These are phyloP conservation scores for Tricholomella constricta DNA, from an alignment of 768 basidiomycete genomes.

Conservation along the genomic window DNA sequence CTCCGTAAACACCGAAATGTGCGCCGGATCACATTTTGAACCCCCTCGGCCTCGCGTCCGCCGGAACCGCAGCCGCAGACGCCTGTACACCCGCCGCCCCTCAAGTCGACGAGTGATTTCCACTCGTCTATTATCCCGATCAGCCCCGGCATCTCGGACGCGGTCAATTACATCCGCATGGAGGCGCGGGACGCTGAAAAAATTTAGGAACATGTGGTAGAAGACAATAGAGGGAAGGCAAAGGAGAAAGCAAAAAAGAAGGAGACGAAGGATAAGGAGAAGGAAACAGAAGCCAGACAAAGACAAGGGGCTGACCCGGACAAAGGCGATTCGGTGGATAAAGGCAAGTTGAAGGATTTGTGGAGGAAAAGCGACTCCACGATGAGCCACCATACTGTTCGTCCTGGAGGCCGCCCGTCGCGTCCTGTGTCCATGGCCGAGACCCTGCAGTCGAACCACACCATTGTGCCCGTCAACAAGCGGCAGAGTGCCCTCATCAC, in stretches of 20 bases:
- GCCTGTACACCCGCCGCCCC: no score
- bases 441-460: conserved; percentile 72
- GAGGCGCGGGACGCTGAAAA: conserved; percentile 30
- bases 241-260: conserved; percentile 20
- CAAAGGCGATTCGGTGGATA: conserved; percentile 18
- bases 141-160: conserved; percentile 58
- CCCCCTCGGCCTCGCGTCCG: no score
- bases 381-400: conserved; percentile 73
- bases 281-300: conserved; percentile 4
- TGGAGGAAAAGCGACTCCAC: conserved; percentile 86
- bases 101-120: conserved; percentile 30
- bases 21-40: conserved; percentile 3
- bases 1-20: conserved; percentile 5
- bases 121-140: conserved; percentile 54
- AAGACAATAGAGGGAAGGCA: conserved; percentile 16
- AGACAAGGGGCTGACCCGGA: not conserved
- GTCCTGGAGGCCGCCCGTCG: conserved; percentile 58
- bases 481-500: conserved; percentile 68
- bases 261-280: conserved; percentile 7
- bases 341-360: conserved; percentile 58
- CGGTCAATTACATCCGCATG: conserved; percentile 54
- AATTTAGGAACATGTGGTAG: conserved; percentile 19
- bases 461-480: conserved; percentile 66
- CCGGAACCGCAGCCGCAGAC: not conserved
- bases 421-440: conserved; percentile 81